A percentile compares a stretch with the other conserved stretches of the same genome.
phyloP scores from a whole-genome alignment of 176 grass and related monocot genomes.

The Typha latifolia region DNA sequence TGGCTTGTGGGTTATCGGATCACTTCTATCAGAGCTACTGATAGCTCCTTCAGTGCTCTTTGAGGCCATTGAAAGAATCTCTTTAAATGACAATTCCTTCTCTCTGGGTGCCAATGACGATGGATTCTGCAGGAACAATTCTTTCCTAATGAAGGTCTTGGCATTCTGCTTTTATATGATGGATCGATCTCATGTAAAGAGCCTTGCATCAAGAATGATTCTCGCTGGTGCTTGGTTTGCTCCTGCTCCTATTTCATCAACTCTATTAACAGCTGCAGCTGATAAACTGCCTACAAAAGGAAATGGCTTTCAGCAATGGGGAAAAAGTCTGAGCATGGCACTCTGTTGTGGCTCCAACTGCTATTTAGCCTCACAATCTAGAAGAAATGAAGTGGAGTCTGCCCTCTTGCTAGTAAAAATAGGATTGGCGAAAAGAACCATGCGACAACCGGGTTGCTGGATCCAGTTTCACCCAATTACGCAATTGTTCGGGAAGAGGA shows the following conservation, averaged over 20 bases:
- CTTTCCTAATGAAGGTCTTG: slow-evolving; percentile 73
- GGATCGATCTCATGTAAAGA: slow-evolving; percentile 66
- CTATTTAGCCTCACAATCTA: slow-evolving; percentile 54
- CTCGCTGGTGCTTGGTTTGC: slow-evolving; percentile 80
- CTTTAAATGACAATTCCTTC: slow-evolving; percentile 46
- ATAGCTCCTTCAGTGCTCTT: slow-evolving; percentile 71
- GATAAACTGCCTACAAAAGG: slow-evolving; percentile 65
- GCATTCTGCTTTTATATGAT: slow-evolving; percentile 81
- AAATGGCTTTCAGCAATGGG: slow-evolving; percentile 56
- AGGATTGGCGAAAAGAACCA: slow-evolving; percentile 68
- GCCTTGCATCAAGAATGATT: slow-evolving; percentile 75
- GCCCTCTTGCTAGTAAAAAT: slow-evolving; percentile 84
- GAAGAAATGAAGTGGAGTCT: slow-evolving; percentile 83
- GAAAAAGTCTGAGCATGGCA: slow-evolving; percentile 59
- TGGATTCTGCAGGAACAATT: slow-evolving; percentile 74
- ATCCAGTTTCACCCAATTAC: slow-evolving; percentile 87
- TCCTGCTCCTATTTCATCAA: slow-evolving; percentile 70
- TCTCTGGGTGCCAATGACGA: slow-evolving; percentile 41
- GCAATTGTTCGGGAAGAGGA: slow-evolving; percentile 66
- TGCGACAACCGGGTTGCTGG: slow-evolving; percentile 78
- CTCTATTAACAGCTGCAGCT: slow-evolving; percentile 57
- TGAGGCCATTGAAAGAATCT: slow-evolving; percentile 73
- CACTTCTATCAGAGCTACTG: slow-evolving; percentile 76
- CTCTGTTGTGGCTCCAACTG: slow-evolving; percentile 73
- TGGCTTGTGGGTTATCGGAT: slow-evolving; percentile 69